These are phyloP conservation scores for Myxozyma geophila DNA, from an alignment of 805 yeast species.

Conservation along the genomic window DNA sequence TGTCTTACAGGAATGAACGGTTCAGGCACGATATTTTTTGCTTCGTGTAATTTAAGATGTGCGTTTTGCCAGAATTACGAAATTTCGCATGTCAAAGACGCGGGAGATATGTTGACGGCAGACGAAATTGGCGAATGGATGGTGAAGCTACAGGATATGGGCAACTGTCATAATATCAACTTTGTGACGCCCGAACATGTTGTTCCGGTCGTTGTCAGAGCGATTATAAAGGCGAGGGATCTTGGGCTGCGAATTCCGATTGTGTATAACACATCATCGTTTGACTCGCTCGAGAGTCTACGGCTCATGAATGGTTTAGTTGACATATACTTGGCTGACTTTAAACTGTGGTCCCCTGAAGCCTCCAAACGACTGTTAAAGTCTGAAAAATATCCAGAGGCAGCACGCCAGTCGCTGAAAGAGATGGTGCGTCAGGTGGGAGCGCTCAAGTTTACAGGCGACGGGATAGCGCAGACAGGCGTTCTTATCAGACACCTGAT, in stretches of 20 bases:
- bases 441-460: slow-evolving; percentile 35
- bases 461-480: slow-evolving; percentile 37
- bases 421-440: slow-evolving; percentile 38
- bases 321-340: slow-evolving; percentile 38
- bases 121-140: slow-evolving; percentile 37
- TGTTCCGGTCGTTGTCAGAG: slow-evolving; percentile 36
- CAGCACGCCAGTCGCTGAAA: slow-evolving; percentile 30
- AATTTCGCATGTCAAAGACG: slow-evolving; percentile 32
- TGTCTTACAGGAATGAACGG: slow-evolving; percentile 36
- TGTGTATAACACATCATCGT: slow-evolving; percentile 38
- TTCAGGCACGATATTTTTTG: slow-evolving; percentile 37
- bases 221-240: slow-evolving; percentile 33
- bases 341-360: slow-evolving; percentile 34
- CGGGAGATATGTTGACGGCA: slow-evolving; percentile 37
- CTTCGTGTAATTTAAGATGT: slow-evolving; percentile 38
- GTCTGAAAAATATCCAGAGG: slow-evolving; percentile 28
- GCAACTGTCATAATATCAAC: slow-evolving; percentile 36
- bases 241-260: slow-evolving; percentile 35
- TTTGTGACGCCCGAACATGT: slow-evolving; percentile 39
- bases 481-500: slow-evolving; percentile 34
- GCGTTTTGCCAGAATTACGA: slow-evolving; percentile 39
- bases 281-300: slow-evolving; percentile 33
- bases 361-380: slow-evolving; percentile 29
- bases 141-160: slow-evolving; percentile 37
- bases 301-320: slow-evolving; percentile 35